Percentiles rank a stretch among this genome's conserved stretches.
phyloP scores from a whole-genome alignment of 176 grass and related monocot genomes.

The Raddia distichophylla region DNA sequence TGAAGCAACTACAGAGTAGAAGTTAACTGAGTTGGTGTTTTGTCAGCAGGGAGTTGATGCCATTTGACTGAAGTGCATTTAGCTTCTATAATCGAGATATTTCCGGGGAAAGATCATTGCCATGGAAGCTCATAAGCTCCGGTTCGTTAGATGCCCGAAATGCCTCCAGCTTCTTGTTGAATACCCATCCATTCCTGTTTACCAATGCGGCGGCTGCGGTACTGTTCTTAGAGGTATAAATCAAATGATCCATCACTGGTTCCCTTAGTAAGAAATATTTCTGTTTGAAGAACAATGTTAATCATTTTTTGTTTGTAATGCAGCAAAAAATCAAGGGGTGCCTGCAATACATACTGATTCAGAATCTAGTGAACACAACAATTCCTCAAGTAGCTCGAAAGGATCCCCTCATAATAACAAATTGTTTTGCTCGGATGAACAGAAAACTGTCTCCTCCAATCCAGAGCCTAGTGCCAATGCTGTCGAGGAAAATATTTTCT shows the following conservation, averaged over 20 bases:
- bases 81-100: constrained; percentile 7
- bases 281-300: background rate
- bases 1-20: background rate
- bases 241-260: background rate
- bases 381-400: constrained; percentile 27
- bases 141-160: constrained; percentile 87
- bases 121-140: constrained; percentile 54
- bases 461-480: constrained; percentile 1
- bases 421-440: constrained; percentile 40
- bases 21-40: constrained; percentile 26
- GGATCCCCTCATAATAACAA: constrained; percentile 29
- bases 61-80: background rate
- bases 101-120: constrained; percentile 20
- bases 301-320: constrained; percentile 6
- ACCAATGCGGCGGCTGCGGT: constrained; percentile 73
- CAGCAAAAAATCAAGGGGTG: constrained; percentile 54
- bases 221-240: constrained; percentile 75
- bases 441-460: background rate
- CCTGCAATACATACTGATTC: background rate
- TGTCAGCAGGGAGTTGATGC: background rate
- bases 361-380: constrained; percentile 4
- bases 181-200: constrained; percentile 71
- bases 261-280: background rate
- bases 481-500: constrained; percentile 8
- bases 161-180: constrained; percentile 85